Conservation (phyloP, 768 basidiomycete genomes). For the Chalciporus chontae region DNA sequence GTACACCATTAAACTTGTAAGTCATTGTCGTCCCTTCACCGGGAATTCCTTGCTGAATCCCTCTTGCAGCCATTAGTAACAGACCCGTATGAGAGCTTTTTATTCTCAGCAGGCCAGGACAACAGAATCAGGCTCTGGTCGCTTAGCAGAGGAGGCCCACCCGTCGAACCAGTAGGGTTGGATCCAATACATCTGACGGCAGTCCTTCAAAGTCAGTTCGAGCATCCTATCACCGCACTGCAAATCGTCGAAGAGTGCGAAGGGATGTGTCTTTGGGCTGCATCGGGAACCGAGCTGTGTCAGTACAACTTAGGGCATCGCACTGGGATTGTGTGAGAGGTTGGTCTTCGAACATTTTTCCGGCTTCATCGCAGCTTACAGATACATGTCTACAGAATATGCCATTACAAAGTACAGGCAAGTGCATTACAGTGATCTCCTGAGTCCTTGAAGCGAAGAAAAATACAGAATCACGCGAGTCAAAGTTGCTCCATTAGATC, state of each 20-base stretch:
- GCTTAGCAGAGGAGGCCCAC: slow-evolving; percentile 45
- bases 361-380: too few relatives aligned
- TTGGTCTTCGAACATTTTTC: too few relatives aligned
- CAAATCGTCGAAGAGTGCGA: slow-evolving; percentile 44
- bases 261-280: slow-evolving; percentile 51
- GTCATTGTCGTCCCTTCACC: slow-evolving; percentile 17
- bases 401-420: not conserved
- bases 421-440: not conserved
- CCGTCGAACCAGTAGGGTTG: slow-evolving; percentile 16
- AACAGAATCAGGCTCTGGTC: slow-evolving; percentile 66
- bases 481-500: slow-evolving; percentile 11
- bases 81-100: slow-evolving; percentile 52
- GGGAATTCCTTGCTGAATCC: not conserved
- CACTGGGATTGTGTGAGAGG: slow-evolving; percentile 1
- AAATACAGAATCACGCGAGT: not conserved
- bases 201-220: slow-evolving; percentile 35
- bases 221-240: slow-evolving; percentile 41
- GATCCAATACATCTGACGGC: slow-evolving; percentile 16
- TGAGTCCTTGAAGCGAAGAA: not conserved
- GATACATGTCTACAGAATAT: slow-evolving; percentile 13
- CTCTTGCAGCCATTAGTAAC: slow-evolving; percentile 53
- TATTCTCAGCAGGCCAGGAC: slow-evolving; percentile 73
- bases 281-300: slow-evolving; percentile 42
- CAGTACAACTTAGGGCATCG: slow-evolving; percentile 49
- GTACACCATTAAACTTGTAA: slow-evolving; percentile 48